Base-by-base conservation (phyloP, 2,329 filamentous ascomycete genomes). In the Paecilomyces fulvus region DNA sequence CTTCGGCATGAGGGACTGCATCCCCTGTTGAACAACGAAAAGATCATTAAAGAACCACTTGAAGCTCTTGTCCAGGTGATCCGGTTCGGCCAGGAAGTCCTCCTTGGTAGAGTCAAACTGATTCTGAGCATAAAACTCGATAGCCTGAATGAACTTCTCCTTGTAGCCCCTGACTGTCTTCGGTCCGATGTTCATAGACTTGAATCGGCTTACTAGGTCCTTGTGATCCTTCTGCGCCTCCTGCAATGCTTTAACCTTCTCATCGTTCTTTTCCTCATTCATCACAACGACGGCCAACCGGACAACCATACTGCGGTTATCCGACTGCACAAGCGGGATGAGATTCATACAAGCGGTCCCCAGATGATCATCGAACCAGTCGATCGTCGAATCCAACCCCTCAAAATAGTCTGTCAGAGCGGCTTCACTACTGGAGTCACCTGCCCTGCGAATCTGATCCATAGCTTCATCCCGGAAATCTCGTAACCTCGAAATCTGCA, bases 31-130 rank as follows among this genome's bases (percentile, higher is more conserved):
- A 68, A 96, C 92, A 3, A 90, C 91, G 72, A 95, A 95, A 37
- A 99, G 82, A 71, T 99, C 92, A 75, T 97, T 96, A 77, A 97
- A 99, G 74, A 86, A 99, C 94, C 94, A 99, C 67, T 89, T 89
- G 74, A 96, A 84, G 62, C 83, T 85, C 77, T 96, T 96, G 61
- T 95, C 89, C 51, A 99, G 79, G 65, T 83, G 85, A 52, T 86
- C 82, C 0, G 94, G 89, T 67, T 97, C 90, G 37, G 87, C 88
- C 54, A 92, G 75, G 71, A 99, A 97, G 51, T 85, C 82, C 55
- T 88, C 83, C 57, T 85, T 83, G 46, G 85, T 82, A 58, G 84
- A 79, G 11, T 85, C 83, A 64, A 96, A 90, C 66, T 92, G 88
- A 49, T 81, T 82, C 67, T 88, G 81, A 6, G 87, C 89, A 60